Base-by-base conservation (phyloP, 2,329 filamentous ascomycete genomes). In the Tolypocladium album region DNA sequence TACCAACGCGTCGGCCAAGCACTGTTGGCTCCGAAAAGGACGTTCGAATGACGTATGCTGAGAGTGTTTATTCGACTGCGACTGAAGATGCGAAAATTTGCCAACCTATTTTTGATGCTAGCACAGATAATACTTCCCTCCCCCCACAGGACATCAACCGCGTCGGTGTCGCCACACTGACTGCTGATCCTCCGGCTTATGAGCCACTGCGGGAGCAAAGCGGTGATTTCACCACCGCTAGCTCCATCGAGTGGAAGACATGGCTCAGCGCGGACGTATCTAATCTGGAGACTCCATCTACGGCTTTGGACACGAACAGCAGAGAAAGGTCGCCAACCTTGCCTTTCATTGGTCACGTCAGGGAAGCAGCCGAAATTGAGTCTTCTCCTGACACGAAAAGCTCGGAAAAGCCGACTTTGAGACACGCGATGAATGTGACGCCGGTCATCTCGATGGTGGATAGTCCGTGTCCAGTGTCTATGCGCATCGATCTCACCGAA, bases 231-330 rank as follows among this genome's bases (percentile, higher is more conserved):
- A 79, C 77, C 1, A 74, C 74, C 0, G 71, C 72, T 7, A 80
- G 79, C 60, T 83, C 80, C 2, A 69, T 75, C 2, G 81, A 83
- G 60, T 84, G 81, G 82, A 83, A 82, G 67, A 77, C 72, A 0
- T 81, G 77, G 78, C 75, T 84, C 45, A 81, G 80, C 11, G 75
- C 78, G 2, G 78, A 83, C 50, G 75, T 80, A 11, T 78, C 78
- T 0, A 79, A 78, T 59, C 66, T 81, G 2, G 79, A 82, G 55
- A 63, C 60, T 0, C 60, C 68, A 5, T 53, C 59, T 2, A 61
- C 63, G 3, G 62, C 63, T 1, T 59, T 60, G 22, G 66, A 61
- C 27, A 31, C 56, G 9, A 62, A 60, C 4, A 45, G 43, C 34
- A 57, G 50, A 5, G 63, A 64, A 9, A 40, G 58, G 17, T 57